Conservation (phyloP, 495 filamentous ascomycete genomes). For the Penicillium desertorum region DNA sequence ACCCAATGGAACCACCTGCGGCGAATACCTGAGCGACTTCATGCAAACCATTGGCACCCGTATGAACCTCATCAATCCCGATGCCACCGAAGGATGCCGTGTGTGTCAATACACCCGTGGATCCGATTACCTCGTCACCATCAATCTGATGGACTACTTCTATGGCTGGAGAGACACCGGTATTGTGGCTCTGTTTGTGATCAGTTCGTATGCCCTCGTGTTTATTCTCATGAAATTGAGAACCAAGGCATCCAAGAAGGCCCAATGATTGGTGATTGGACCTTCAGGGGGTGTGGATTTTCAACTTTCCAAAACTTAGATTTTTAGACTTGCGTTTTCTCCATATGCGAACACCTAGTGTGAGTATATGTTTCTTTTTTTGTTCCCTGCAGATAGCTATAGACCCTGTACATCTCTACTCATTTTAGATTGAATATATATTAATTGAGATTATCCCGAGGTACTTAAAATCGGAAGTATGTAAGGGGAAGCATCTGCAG, state of each 20-base stretch:
- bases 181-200: conserved; percentile 44
- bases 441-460: neutral
- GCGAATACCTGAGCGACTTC: conserved; percentile 54
- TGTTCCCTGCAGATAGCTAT: neutral
- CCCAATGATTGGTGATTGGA: conserved; percentile 15
- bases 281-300: neutral
- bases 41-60: conserved; percentile 48
- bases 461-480: too few relatives aligned
- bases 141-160: conserved; percentile 42
- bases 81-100: conserved; percentile 50
- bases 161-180: conserved; percentile 44
- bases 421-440: neutral
- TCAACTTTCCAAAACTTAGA: neutral
- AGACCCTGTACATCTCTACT: neutral
- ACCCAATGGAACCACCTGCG: conserved; percentile 49
- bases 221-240: conserved; percentile 47
- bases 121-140: conserved; percentile 35
- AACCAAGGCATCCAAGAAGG: conserved; percentile 41
- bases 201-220: conserved; percentile 46
- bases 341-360: neutral
- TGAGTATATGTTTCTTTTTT: neutral
- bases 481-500: too few relatives aligned
- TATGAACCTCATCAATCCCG: conserved; percentile 49
- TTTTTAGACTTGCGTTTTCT: neutral
- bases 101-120: conserved; percentile 54